Conservation (phyloP, 108 stramenopile species). For the Nitzschia sp. region DNA sequence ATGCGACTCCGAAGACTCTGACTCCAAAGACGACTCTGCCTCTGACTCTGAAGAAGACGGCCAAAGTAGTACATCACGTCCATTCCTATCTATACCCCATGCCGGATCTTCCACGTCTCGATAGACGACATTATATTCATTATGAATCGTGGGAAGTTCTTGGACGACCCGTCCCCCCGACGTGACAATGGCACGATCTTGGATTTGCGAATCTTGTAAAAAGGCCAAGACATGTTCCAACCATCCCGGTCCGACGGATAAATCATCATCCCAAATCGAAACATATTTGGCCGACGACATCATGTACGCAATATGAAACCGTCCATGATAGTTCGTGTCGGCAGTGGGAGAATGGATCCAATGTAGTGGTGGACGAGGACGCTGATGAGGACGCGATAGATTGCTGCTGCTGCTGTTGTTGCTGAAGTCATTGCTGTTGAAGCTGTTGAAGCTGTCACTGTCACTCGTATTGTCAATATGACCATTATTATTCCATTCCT, state of each 20-base stretch:
- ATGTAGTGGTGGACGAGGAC: background rate
- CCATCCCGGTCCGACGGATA: slow-evolving; percentile 6
- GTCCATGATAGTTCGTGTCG: slow-evolving; percentile 9
- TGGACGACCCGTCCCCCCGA: background rate
- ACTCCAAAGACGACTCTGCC: no score
- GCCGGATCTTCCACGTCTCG: background rate
- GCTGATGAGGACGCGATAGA: background rate
- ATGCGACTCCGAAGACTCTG: no score
- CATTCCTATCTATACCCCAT: no score
- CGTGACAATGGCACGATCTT: slow-evolving; percentile 7
- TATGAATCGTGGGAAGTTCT: background rate
- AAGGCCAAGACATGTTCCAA: background rate
- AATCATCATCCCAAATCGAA: slow-evolving; percentile 18
- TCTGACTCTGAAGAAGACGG: no score
- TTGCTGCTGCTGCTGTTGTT: background rate
- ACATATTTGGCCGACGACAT: slow-evolving; percentile 2
- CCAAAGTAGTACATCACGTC: background rate
- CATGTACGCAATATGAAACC: slow-evolving; percentile 13
- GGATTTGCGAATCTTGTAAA: background rate
- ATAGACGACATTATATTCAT: background rate
- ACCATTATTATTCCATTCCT: background rate
- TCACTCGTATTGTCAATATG: background rate
- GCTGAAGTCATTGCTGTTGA: background rate
- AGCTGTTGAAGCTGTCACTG: no score
- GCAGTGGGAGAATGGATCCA: background rate